Base-by-base conservation (phyloP, 495 filamentous ascomycete genomes). In the Annulohypoxylon stygium region DNA sequence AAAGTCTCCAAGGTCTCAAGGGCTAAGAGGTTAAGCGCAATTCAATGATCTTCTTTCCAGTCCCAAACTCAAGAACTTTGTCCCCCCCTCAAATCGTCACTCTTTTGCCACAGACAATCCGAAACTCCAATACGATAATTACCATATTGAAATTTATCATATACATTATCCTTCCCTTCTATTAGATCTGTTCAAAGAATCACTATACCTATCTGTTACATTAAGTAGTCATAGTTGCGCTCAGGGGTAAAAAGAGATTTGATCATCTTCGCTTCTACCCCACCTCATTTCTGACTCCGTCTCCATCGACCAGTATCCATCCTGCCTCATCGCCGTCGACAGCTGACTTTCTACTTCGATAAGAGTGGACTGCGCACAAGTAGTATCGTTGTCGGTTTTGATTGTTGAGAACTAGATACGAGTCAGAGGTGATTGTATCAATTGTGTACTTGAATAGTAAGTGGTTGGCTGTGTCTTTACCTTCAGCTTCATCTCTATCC, bases 31-130 rank as follows among this genome's bases (percentile, higher is more conserved):
- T 53, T 53, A 71, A 63, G 67, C 61, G 60, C 50, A 41, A 65
- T 67, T 71, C 69, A 39, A 25, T 67, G 61, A 68, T 68, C 53
- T 61, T 61, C 60, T 65, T 59, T 30, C 69, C 36, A 60, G 57
- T 66, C 64, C 45, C 41, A 39, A 67, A 36, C 45, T 43, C 30
- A 68, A 48, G 43, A 61, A 55, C 36, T 55, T 26, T 48, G 3
- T 55, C 60, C 55, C 37, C 39, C 41, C 70, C 65, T 66, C 66
- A 55, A 74, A 74, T 74, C 71, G 71, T 74, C 67, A 74, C 58
- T 70, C 67, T 67, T 73, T 74, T 74, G 71, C 71, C 71, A 74
- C 71, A 70, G 57, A 63, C 12, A 48, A 53, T 23, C 36, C 57
- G 39, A 62, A 14, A 61, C 39, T 50, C 10, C 23, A 36, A 58